These are phyloP conservation scores for Ceratobasidium sp. DNA, from an alignment of 1,284 basidiomycete genomes.

Conservation along the genomic window DNA sequence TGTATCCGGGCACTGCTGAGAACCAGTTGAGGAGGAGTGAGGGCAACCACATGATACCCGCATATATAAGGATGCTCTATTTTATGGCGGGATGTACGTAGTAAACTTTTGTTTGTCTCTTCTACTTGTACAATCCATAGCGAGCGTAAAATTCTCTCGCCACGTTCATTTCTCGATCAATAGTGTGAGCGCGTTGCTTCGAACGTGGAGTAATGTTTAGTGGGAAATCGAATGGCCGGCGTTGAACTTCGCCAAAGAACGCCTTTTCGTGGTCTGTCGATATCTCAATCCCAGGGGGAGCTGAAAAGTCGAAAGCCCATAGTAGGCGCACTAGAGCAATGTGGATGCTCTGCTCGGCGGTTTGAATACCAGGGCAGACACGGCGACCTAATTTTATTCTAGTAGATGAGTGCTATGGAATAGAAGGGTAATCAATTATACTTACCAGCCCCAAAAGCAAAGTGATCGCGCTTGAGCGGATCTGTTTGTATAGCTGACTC, in stretches of 20 bases:
- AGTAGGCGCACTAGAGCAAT: constrained; percentile 17
- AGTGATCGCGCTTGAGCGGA: constrained; percentile 32
- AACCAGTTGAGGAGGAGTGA: too few species aligned
- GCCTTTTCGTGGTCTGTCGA: constrained; percentile 18
- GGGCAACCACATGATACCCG: too few species aligned
- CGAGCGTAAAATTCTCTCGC: constrained; percentile 17
- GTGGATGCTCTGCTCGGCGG: constrained; percentile 19
- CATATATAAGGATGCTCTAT: too few species aligned
- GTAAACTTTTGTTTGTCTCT: too few species aligned
- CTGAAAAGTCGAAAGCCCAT: constrained; percentile 35
- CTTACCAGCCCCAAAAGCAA: constrained; percentile 32
- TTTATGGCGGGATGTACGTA: too few species aligned
- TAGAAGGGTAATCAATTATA: too few species aligned
- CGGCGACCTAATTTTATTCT: constrained; percentile 4
- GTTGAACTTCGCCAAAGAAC: constrained; percentile 7
- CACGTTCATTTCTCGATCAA: constrained; percentile 11
- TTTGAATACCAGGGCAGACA: constrained; percentile 16
- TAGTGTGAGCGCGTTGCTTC: not conserved
- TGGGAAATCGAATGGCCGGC: constrained; percentile 9
- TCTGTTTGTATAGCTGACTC: constrained; percentile 31
- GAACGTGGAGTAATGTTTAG: constrained; percentile 29
- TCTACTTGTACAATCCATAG: constrained; percentile 26
- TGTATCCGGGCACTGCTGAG: too few species aligned
- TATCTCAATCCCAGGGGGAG: not conserved
- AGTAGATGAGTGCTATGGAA: too few species aligned